Conservation (phyloP, 495 filamentous ascomycete genomes). For the Neurospora sp. region DNA sequence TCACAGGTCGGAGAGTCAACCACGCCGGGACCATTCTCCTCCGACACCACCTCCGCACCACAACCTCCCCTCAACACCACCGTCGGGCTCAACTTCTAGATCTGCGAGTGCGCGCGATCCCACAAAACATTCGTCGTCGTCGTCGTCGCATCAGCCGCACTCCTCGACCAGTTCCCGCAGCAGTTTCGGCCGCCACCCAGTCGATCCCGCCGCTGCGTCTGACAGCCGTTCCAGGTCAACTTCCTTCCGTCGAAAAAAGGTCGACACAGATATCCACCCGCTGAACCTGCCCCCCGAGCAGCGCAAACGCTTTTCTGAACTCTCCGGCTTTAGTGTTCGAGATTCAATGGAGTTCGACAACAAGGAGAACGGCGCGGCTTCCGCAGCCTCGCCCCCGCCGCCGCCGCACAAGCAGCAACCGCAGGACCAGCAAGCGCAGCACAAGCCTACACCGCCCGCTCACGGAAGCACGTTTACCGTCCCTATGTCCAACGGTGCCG, state of each 20-base stretch:
- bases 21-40: neutral
- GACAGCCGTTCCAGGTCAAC: slow-evolving; percentile 14
- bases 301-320: slow-evolving; percentile 60
- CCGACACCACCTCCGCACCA: neutral
- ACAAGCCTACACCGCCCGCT: slow-evolving; percentile 20
- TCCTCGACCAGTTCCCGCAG: slow-evolving; percentile 31
- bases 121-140: neutral
- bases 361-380: slow-evolving; percentile 42
- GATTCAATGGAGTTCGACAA: slow-evolving; percentile 71
- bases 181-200: slow-evolving; percentile 29
- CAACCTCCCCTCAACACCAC: neutral
- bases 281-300: slow-evolving; percentile 82
- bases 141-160: slow-evolving; percentile 23
- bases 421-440: slow-evolving; percentile 10
- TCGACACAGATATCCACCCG: slow-evolving; percentile 66
- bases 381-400: slow-evolving; percentile 32
- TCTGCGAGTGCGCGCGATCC: neutral
- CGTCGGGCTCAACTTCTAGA: neutral
- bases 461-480: slow-evolving; percentile 31
- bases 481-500: slow-evolving; percentile 43
- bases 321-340: slow-evolving; percentile 57
- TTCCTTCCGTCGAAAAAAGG: slow-evolving; percentile 35
- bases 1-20: neutral
- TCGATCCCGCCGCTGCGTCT: slow-evolving; percentile 17
- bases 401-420: slow-evolving; percentile 19